Evolutionary conservation across 2,329 filamentous ascomycete species (phyloP).

Genomic region (Sarocladium oryzae): DNA sequence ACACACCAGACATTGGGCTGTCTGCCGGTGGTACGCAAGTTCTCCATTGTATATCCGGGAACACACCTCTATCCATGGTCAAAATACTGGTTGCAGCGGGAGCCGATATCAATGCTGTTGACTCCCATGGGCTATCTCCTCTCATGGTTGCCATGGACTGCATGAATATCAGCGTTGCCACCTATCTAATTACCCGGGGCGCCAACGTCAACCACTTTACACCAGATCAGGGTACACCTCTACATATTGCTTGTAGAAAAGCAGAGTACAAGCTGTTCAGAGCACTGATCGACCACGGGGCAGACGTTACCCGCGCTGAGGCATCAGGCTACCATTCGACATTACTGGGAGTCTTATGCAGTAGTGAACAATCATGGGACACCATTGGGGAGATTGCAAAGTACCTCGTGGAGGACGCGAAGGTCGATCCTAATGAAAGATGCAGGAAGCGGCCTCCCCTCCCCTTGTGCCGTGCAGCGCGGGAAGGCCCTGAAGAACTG

Average conservation of each 20-base stretch:
- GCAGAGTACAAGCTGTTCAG: not conserved
- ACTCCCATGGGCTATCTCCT: not conserved
- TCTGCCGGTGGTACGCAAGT: not conserved
- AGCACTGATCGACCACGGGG: not conserved
- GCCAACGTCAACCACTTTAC: not conserved
- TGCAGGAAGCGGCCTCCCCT: not conserved
- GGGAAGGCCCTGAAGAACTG: not conserved
- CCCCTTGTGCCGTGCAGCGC: not conserved
- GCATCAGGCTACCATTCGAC: not conserved
- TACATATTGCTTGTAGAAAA: slow-evolving; percentile 13
- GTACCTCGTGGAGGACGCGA: not conserved
- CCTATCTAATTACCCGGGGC: not conserved
- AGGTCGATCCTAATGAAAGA: slow-evolving; percentile 2
- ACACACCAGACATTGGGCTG: not conserved
- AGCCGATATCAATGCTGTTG: not conserved
- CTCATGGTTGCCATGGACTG: not conserved
- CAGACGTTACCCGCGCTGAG: not conserved
- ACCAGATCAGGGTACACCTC: slow-evolving; percentile 7
- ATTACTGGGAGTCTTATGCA: not conserved
- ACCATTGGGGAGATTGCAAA: not conserved
- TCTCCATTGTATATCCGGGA: not conserved
- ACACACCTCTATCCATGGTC: not conserved
- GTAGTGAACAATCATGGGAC: not conserved
- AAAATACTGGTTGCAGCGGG: not conserved
- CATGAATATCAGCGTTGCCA: not conserved